Evolutionary conservation across 495 filamentous ascomycete species (phyloP).

Genomic region (Melanomma pulvis-pyrius): DNA sequence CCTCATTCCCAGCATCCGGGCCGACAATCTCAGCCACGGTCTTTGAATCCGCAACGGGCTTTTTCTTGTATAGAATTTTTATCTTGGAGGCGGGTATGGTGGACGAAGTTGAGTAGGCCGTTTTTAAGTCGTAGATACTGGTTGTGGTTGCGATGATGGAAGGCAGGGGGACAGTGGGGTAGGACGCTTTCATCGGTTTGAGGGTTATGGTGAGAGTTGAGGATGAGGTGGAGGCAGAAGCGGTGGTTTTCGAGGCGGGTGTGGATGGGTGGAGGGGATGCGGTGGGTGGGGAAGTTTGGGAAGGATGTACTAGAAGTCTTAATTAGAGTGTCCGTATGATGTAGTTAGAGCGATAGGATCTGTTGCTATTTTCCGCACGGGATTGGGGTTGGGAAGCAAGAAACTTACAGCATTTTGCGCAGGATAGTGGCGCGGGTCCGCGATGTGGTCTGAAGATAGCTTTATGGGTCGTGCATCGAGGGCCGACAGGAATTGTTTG

Average conservation of each 20-base stretch:
- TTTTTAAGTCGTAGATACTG: slow-evolving; percentile 74
- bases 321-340: background rate
- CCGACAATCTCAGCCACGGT: slow-evolving; percentile 60
- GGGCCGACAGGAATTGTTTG: slow-evolving; percentile 75
- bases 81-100: slow-evolving; percentile 67
- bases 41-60: slow-evolving; percentile 74
- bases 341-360: slow-evolving; percentile 5
- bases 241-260: slow-evolving; percentile 52
- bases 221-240: slow-evolving; percentile 52
- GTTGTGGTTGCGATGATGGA: slow-evolving; percentile 62
- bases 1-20: slow-evolving; percentile 43
- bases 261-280: slow-evolving; percentile 27
- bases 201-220: slow-evolving; percentile 62
- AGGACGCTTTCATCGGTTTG: slow-evolving; percentile 70
- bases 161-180: slow-evolving; percentile 63
- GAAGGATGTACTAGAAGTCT: slow-evolving; percentile 54
- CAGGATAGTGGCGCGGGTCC: slow-evolving; percentile 72
- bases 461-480: slow-evolving; percentile 77
- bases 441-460: slow-evolving; percentile 82
- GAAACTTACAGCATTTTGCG: slow-evolving; percentile 67
- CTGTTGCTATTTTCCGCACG: no score
- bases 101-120: slow-evolving; percentile 55
- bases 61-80: slow-evolving; percentile 79
- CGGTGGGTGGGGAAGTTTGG: slow-evolving; percentile 38
- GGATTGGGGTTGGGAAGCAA: slow-evolving; percentile 2